Evolutionary conservation across 1,284 basidiomycete species (phyloP), one percentile per base, ranked within the genome.

Genomic region (Anthracocystis setariae): DNA sequence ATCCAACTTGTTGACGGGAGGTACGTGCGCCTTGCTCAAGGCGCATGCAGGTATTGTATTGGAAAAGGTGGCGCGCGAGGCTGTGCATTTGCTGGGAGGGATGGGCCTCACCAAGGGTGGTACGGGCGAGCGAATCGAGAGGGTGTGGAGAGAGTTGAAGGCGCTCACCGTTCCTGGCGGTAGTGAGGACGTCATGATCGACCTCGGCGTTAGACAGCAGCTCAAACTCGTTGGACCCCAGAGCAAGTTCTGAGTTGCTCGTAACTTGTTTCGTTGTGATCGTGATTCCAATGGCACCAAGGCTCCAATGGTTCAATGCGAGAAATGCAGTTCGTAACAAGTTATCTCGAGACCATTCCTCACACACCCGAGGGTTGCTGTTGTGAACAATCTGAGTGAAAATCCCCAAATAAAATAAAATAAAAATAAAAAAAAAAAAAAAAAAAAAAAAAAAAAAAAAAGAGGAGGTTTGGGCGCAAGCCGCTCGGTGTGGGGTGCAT

Each of bases 11-110:
- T 29, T 73, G 39, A 75, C 72, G 18, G 77, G 77, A 7, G 77
- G 77, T 15, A 64, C 63, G 23, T 72, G 71, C 32, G 77, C 70
- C 3, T 53, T 77, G 43, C 54, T 79, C 42, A 79, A 79, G 61
- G 76, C 77, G 10, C 77, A 79, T 42, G 70, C 77, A n/a, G 74
- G 71, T 8, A 76, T 78, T 40, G 74, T 76, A 43, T 40, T 78
- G 29, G 73, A 77, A 25, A 53, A 78, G 20, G 69, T 76, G 8
- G 65, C 59, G 29, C 32, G 74, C 8, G 76, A 78, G 46, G 54
- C 74, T 10, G 61, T 74, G 21, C 68, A 76, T 33, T 29, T 78
- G 43, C 37, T 79, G 8, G 77, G 77, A 12, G 77, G 77, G 12
- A 74, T 76, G 73, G 76, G 76, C 5, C 24, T 77, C 25, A 79